phyloP scores from a whole-genome alignment of 768 basidiomycete genomes.

The Mycena pura region DNA sequence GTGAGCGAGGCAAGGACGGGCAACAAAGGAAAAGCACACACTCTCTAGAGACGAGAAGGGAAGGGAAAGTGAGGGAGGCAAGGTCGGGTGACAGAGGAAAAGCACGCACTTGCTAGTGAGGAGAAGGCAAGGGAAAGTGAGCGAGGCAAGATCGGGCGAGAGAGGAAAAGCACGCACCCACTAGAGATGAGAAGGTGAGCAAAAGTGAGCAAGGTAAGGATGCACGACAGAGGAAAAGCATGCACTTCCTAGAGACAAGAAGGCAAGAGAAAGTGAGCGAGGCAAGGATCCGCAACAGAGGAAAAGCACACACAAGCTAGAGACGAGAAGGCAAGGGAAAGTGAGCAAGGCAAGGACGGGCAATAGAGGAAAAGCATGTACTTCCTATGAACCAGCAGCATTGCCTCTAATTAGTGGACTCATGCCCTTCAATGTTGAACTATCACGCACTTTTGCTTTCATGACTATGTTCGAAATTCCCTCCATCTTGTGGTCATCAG shows the following conservation, averaged over 20 bases:
- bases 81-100: too few species aligned
- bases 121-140: background rate
- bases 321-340: background rate
- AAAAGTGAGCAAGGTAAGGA: background rate
- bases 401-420: background rate
- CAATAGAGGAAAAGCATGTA: background rate
- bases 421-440: background rate
- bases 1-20: background rate
- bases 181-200: background rate
- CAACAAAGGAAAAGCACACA: too few species aligned
- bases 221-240: constrained; percentile 1
- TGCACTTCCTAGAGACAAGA: too few species aligned
- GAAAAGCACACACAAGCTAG: background rate
- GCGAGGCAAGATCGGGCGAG: background rate
- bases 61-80: background rate
- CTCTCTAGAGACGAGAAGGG: too few species aligned
- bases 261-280: background rate
- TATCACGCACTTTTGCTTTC: background rate
- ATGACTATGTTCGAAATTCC: background rate
- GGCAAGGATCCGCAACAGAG: background rate
- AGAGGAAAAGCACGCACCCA: background rate
- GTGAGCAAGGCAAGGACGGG: background rate
- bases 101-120: too few species aligned
- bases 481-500: background rate
- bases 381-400: background rate